These are phyloP conservation scores for Eimeria sp. DNA, from an alignment of 169 alveolate species.

Conservation along the genomic window DNA sequence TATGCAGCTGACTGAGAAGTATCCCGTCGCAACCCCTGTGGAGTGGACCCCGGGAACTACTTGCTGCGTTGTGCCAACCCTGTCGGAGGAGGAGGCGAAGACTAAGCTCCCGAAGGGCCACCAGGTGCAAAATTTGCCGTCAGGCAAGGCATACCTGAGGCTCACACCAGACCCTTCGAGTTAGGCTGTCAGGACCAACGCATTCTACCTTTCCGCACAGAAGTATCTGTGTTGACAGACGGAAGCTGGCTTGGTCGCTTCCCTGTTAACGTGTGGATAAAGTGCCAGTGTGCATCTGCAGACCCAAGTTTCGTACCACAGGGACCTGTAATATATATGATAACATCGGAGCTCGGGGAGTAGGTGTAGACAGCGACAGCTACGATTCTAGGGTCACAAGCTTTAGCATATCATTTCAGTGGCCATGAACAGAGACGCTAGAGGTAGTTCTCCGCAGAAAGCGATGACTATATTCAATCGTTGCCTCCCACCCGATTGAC, in stretches of 20 bases:
- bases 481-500: too few relatives aligned
- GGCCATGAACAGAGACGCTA: too few relatives aligned
- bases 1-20: slow-evolving; percentile 79
- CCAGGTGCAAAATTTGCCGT: slow-evolving; percentile 78
- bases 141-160: slow-evolving; percentile 80
- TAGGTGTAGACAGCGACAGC: not conserved
- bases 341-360: not conserved
- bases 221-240: not conserved
- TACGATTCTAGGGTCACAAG: not conserved
- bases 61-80: slow-evolving; percentile 85
- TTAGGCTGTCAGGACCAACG: not conserved
- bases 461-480: too few relatives aligned
- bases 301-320: not conserved
- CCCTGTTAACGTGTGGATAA: not conserved
- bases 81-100: slow-evolving; percentile 81
- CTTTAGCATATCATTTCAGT: not conserved
- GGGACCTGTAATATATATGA: not conserved
- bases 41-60: slow-evolving; percentile 86
- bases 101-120: slow-evolving; percentile 83
- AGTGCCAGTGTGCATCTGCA: not conserved
- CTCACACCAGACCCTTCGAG: slow-evolving; percentile 74
- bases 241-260: not conserved
- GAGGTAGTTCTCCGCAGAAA: too few relatives aligned
- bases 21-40: slow-evolving; percentile 89
- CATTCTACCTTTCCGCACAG: not conserved